Evolutionary conservation across 352 stramenopile genomes (phyloP), one percentile per base, ranked within the genome.

Genomic region (Globisporangium camurandrum): DNA sequence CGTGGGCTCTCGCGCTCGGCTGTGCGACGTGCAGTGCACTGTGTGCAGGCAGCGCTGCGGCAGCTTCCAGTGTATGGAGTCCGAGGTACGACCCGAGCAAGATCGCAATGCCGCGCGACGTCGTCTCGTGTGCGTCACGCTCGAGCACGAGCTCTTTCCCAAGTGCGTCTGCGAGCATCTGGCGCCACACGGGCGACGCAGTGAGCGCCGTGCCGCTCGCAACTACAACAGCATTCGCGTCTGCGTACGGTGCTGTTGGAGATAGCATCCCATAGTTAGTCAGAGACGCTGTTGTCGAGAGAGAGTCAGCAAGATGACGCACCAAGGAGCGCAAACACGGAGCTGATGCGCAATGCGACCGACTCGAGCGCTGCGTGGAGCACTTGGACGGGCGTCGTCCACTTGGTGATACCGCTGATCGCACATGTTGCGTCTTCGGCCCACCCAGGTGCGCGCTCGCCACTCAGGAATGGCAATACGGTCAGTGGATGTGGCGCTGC

Each of bases 381-480:
- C 24, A 98, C 63, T 46, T 97, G 58, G n/a, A 82, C 67, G 4
- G 90, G 66, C 17, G 73, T 95, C 39, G 88, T 97, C 62, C 86
- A 87, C 55, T 94, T 86, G 42, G 72, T 97, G 49, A 98, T 85
- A 40, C 89, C 90, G 17, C 72, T 86, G 52, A 98, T 95, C 4
- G 86, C 84, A 46, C 87, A 96, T 3, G 73, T 87, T 11, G 94
- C 92, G 50, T 94, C 78, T 27, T 85, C 84, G 43, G 88, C 67
- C 88, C 87, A 98, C 0, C 91, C 94, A 14, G 91, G 95, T n/a
- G 89, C 87, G 36, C 94, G 76, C 63, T 98, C 94, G 14, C 83
- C 94, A 41, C 88, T 94, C 16, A 98, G 53, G 59, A 98, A 98
- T 4, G 94, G 94, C 51, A 97, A 67, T 45, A 97, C 64, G 14